These are phyloP conservation scores for Lactarius psammicola DNA, from an alignment of 768 basidiomycete genomes.

Conservation along the genomic window DNA sequence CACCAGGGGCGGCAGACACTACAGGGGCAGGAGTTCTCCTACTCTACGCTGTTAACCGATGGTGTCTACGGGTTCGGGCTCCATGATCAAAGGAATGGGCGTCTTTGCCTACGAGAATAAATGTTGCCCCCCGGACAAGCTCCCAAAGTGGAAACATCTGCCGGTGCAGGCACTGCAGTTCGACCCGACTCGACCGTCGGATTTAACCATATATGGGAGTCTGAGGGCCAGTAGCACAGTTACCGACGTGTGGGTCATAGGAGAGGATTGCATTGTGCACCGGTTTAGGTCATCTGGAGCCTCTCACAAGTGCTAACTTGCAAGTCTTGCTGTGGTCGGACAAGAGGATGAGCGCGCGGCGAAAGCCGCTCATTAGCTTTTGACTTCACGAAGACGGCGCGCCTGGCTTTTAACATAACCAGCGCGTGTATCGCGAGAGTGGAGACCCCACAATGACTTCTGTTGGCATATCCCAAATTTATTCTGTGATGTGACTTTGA, in stretches of 20 bases:
- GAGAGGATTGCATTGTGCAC: background rate
- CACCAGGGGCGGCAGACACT: no score
- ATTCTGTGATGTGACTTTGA: no score
- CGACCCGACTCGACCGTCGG: no score
- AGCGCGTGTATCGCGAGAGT: no score
- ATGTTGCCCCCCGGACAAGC: background rate
- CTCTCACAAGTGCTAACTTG: background rate
- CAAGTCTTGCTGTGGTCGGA: background rate
- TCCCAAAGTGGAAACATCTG: background rate
- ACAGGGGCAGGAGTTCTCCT: background rate
- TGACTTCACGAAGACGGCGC: background rate
- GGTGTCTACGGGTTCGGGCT: background rate
- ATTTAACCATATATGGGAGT: background rate
- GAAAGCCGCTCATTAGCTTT: background rate
- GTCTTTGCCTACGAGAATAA: background rate
- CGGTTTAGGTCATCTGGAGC: background rate
- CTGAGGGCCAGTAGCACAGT: background rate
- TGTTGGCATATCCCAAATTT: no score
- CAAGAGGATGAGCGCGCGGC: background rate
- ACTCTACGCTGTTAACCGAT: background rate
- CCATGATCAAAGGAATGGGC: no score
- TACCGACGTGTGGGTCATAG: no score
- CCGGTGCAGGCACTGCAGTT: background rate
- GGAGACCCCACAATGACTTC: no score
- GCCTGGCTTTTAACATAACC: no score